Conservation (phyloP, 306 rosid species). For the Sicyos edulis region DNA sequence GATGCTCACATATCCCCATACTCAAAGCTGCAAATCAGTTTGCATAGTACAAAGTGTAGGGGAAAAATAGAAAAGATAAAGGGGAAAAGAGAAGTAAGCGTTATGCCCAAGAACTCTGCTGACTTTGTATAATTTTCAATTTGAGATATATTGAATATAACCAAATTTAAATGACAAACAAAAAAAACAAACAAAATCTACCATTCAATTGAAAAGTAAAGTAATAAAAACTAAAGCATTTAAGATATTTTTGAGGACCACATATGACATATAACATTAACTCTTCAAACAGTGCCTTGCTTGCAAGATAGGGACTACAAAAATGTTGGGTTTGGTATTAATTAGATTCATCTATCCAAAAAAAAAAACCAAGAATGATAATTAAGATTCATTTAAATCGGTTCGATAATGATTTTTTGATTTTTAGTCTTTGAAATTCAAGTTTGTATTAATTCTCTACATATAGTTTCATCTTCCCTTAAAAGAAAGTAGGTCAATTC, state of each 20-base stretch:
- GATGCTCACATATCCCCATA: too few species aligned
- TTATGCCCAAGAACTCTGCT: constrained; percentile 16
- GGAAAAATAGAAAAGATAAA: background rate
- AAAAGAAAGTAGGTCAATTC: too few species aligned
- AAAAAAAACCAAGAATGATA: background rate
- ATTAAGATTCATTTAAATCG: background rate
- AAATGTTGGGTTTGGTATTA: background rate
- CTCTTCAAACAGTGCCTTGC: background rate
- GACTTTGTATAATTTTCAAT: constrained; percentile 9
- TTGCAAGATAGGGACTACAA: constrained; percentile 2
- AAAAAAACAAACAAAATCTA: background rate
- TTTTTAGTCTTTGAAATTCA: too few species aligned
- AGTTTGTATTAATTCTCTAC: too few species aligned
- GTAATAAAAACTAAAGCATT: constrained; percentile 5
- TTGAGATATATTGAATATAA: background rate
- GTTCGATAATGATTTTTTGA: too few species aligned
- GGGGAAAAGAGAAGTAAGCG: background rate
- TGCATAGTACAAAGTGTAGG: too few species aligned
- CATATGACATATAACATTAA: constrained; percentile 1
- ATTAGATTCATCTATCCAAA: background rate
- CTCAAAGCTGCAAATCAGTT: too few species aligned
- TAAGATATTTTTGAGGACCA: constrained; percentile 13
- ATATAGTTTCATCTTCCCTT: too few species aligned
- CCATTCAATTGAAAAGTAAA: background rate
- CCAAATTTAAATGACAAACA: background rate